phyloP scores from a whole-genome alignment of 1,284 basidiomycete species.

The Trichosporon asahii region DNA sequence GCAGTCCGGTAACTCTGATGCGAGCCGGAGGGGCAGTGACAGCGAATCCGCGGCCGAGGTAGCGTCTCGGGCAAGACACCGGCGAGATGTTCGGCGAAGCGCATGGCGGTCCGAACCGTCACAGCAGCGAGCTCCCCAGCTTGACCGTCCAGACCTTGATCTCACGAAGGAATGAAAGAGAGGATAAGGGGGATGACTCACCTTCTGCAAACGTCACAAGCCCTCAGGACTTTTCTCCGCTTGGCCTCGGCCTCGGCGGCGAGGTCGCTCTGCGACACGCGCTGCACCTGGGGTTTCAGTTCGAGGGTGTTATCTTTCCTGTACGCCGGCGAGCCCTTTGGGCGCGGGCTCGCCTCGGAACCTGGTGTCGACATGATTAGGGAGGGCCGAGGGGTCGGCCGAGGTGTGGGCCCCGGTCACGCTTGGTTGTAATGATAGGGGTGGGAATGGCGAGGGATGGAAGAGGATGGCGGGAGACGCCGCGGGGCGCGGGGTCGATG shows the following conservation, averaged over 20 bases:
- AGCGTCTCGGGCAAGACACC: too few relatives aligned
- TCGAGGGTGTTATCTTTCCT: neutral
- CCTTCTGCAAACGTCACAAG: slow-evolving; percentile 49
- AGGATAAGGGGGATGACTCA: neutral
- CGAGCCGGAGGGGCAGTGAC: too few relatives aligned
- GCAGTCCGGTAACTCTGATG: too few relatives aligned
- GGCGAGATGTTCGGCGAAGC: too few relatives aligned
- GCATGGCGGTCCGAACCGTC: too few relatives aligned
- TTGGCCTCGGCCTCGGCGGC: slow-evolving; percentile 30
- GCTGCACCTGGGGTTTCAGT: slow-evolving; percentile 11
- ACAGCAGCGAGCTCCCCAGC: too few relatives aligned
- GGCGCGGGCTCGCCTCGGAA: slow-evolving; percentile 2
- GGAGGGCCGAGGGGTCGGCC: neutral
- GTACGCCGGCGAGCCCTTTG: neutral
- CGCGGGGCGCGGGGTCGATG: neutral
- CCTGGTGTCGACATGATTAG: slow-evolving; percentile 4
- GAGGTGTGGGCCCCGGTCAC: neutral
- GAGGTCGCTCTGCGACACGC: slow-evolving; percentile 15
- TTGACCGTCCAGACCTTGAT: too few relatives aligned
- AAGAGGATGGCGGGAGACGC: too few relatives aligned
- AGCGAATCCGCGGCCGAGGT: too few relatives aligned
- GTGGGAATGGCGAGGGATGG: neutral
- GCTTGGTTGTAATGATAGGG: neutral
- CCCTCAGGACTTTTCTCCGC: slow-evolving; percentile 39
- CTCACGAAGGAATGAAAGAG: neutral